These are phyloP conservation scores for Colletotrichum higginsianum DNA, from an alignment of 2,329 filamentous ascomycete genomes.

Conservation along the genomic window DNA sequence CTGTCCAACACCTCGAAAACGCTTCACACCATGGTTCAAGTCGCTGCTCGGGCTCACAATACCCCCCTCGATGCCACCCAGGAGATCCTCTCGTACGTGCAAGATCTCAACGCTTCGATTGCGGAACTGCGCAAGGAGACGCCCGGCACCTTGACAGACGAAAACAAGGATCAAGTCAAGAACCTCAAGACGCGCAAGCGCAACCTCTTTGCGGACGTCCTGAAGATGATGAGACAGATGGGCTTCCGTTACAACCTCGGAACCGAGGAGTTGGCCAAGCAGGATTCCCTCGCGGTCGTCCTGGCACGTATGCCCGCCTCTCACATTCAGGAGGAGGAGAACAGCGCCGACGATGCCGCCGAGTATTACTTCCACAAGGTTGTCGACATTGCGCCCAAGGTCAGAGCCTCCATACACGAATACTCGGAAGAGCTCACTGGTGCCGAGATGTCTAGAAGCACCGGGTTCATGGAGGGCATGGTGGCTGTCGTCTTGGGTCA, in stretches of 20 bases:
- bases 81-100: conserved; percentile 76
- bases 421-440: conserved; percentile 89
- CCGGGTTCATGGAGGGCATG: conserved; percentile 90
- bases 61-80: conserved; percentile 32
- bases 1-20: conserved; percentile 81
- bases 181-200: conserved; percentile 93
- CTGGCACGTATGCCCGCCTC: conserved; percentile 66
- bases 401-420: conserved; percentile 77
- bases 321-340: conserved; percentile 38
- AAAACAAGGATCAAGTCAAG: conserved; percentile 87
- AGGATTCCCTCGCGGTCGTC: conserved; percentile 79
- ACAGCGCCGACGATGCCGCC: conserved; percentile 56
- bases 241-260: conserved; percentile 88
- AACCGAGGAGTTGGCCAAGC: conserved; percentile 79
- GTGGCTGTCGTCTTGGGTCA: conserved; percentile 77
- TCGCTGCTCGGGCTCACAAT: conserved; percentile 56
- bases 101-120: conserved; percentile 77
- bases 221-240: conserved; percentile 89
- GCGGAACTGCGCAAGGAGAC: conserved; percentile 86
- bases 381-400: conserved; percentile 79
- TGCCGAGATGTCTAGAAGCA: conserved; percentile 83
- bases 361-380: conserved; percentile 86
- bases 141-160: conserved; percentile 83
- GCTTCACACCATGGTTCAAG: conserved; percentile 79
- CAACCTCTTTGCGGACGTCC: conserved; percentile 88